Percentiles rank a stretch among this genome's conserved stretches.
These are phyloP conservation scores for Camellia japonica DNA, from an alignment of 148 eudicot species.

Conservation along the genomic window DNA sequence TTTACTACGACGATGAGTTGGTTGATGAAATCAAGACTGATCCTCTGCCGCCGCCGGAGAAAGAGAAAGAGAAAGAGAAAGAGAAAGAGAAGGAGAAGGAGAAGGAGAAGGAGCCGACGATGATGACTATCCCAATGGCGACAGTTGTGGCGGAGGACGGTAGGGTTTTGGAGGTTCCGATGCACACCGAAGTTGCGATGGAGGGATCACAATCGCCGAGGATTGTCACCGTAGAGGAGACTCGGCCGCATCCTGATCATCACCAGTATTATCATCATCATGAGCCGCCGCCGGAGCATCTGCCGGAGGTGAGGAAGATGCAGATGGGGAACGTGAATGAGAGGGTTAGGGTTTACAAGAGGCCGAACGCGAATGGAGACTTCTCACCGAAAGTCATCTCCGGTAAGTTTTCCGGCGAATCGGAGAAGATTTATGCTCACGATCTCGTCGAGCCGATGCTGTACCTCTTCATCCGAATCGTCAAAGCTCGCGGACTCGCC, in stretches of 20 bases:
- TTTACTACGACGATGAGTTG: conserved; percentile 65
- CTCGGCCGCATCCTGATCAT: conserved; percentile 35
- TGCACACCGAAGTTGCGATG: conserved; percentile 45
- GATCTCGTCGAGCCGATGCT: conserved; percentile 95
- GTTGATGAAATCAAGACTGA: conserved; percentile 15
- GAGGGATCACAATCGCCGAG: conserved; percentile 44
- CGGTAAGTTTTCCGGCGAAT: conserved; percentile 29
- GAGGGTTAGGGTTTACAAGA: conserved; percentile 28
- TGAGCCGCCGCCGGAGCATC: conserved; percentile 30
- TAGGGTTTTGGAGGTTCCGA: conserved; percentile 31
- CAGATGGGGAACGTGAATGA: conserved; percentile 34
- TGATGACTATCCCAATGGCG: conserved; percentile 6
- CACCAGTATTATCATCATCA: conserved; percentile 21
- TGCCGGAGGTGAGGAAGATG: conserved; percentile 62
- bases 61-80: background rate
- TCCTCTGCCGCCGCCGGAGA: conserved; percentile 18
- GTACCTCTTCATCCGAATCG: conserved; percentile 60
- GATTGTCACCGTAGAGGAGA: conserved; percentile 34
- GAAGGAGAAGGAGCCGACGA: conserved; percentile 23
- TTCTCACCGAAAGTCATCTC: conserved; percentile 61
- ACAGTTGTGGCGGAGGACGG: conserved; percentile 10
- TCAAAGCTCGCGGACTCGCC: conserved; percentile 66
- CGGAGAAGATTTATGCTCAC: conserved; percentile 53
- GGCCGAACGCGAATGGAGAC: conserved; percentile 41
- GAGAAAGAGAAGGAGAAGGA: too few species aligned